Evolutionary conservation across 345 rosid species (phyloP), one percentile per base, ranked within the genome.

Genomic region (Eutrema japonicum): DNA sequence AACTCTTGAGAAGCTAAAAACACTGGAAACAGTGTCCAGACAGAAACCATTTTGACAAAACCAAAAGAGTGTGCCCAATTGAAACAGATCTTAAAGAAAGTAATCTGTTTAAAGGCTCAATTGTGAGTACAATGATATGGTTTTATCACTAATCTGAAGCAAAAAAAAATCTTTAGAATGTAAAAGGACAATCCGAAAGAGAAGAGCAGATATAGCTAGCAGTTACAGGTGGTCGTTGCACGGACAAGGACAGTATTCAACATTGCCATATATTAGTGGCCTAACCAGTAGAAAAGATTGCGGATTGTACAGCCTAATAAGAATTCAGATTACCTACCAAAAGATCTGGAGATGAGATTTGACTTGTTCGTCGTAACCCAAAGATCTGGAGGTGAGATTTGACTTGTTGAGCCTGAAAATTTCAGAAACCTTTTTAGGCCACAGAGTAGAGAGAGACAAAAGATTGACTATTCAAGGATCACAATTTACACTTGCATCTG

Each of bases 331-430:
- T 22, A 22, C 26, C 26, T 22, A 22, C 26, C 26, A 22, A 22
- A 22, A 22, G 26, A 48, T 64, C 45, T 16, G 41, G 14, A 35
- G 18, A 43, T 33, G 69, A 65, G 12, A 65, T 16, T 65, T 18
- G 56, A 29, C 43, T 43, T 36, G 46, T 57, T 69, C 9, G 37
- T 57, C 51, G 37, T 56, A 56, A 69, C 35, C 64, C 46, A 22
- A 22, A 22, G 26, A 48, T 64, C 45, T 16, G 41, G 14, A 35
- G 18, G 55, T 33, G 69, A 65, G 12, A 65, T 16, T 65, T 18
- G 56, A 29, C 43, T 43, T 36, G 46, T 57, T 69, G 37, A 50
- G 52, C 58, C 75, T 71, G 75, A 60, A 61, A 60, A 10, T 71
- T 60, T 50, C 50, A 61, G 42, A 71, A 60, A 59, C 33, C 18